These are phyloP conservation scores for Massariosphaeria phaeospora DNA, from an alignment of 495 filamentous ascomycete species.

Conservation along the genomic window DNA sequence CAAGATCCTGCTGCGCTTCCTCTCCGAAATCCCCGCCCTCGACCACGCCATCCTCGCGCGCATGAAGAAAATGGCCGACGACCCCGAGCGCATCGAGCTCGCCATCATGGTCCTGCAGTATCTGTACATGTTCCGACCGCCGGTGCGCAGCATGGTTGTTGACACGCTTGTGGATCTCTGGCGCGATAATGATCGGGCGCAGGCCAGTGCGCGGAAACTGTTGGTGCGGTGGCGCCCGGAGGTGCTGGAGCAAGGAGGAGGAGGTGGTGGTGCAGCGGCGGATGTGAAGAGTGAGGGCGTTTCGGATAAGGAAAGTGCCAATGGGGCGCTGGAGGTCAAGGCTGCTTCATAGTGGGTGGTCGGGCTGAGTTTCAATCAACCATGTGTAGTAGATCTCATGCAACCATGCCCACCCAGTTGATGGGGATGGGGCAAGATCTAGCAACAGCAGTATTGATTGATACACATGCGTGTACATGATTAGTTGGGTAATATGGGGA, in stretches of 20 bases:
- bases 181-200: slow-evolving; percentile 61
- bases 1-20: slow-evolving; percentile 79
- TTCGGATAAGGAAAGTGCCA: slow-evolving; percentile 15
- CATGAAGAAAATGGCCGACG: slow-evolving; percentile 74
- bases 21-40: slow-evolving; percentile 85
- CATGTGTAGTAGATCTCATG: no score
- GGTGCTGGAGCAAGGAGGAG: slow-evolving; percentile 35
- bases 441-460: no score
- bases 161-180: slow-evolving; percentile 84
- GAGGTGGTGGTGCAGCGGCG: slow-evolving; percentile 15
- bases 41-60: slow-evolving; percentile 62
- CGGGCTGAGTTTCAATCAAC: no score
- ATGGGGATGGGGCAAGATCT: no score
- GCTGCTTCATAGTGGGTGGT: no score
- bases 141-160: slow-evolving; percentile 71
- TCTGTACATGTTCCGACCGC: slow-evolving; percentile 78
- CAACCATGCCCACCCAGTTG: no score
- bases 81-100: slow-evolving; percentile 72
- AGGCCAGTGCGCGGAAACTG: slow-evolving; percentile 43
- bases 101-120: slow-evolving; percentile 54
- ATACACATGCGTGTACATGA: no score
- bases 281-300: no score
- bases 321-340: slow-evolving; percentile 18
- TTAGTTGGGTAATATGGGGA: no score
- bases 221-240: slow-evolving; percentile 49